Conservation (phyloP, 176 grass and related monocot species). For the Cenchrus fungigraminus region DNA sequence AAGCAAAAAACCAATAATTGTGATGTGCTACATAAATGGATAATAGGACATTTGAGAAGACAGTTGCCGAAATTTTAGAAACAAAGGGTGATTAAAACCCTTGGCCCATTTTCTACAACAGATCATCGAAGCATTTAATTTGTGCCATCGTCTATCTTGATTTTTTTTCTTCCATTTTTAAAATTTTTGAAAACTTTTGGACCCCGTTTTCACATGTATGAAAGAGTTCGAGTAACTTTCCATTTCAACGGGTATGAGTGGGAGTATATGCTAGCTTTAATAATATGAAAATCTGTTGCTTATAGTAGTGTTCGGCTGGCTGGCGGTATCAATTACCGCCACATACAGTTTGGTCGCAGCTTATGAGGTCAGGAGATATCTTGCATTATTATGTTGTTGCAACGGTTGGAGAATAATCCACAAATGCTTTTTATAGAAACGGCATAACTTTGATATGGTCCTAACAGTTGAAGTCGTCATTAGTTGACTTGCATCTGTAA, state of each 20-base stretch:
- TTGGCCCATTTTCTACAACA: background rate
- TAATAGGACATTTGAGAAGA: background rate
- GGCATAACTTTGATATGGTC: background rate
- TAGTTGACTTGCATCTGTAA: background rate
- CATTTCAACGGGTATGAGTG: background rate
- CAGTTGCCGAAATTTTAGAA: background rate
- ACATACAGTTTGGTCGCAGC: background rate
- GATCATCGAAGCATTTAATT: no score
- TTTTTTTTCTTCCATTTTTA: no score
- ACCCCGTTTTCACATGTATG: background rate
- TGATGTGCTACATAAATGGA: background rate
- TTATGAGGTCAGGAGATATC: background rate
- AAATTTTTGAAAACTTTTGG: background rate
- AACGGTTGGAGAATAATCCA: background rate
- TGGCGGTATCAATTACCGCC: background rate
- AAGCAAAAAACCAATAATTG: constrained; percentile 6
- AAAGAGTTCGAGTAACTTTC: background rate
- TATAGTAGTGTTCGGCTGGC: background rate
- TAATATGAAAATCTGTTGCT: background rate
- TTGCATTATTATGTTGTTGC: background rate
- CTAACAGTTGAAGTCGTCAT: background rate
- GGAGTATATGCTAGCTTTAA: background rate
- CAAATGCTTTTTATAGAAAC: background rate
- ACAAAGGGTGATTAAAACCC: background rate
- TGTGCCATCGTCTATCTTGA: no score